These are phyloP conservation scores for Balakata baccata DNA, from an alignment of 345 rosid species.

Conservation along the genomic window DNA sequence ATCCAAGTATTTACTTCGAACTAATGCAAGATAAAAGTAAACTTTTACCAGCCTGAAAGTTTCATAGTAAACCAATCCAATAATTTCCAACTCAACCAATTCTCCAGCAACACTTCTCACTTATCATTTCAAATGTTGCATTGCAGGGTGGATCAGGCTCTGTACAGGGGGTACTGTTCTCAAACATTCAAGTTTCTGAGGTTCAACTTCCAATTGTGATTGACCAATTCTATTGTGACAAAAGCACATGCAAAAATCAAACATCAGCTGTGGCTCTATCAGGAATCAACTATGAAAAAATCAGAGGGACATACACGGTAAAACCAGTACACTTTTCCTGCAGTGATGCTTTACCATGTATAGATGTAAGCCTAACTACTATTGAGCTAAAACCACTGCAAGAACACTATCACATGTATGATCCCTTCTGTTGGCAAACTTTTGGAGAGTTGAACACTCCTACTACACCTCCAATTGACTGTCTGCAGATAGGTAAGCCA, in stretches of 20 bases:
- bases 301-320: conserved; percentile 85
- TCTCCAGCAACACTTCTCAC: conserved; percentile 9
- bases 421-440: conserved; percentile 94
- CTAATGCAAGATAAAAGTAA: neutral
- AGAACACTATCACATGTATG: conserved; percentile 63
- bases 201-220: conserved; percentile 89
- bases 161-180: conserved; percentile 79
- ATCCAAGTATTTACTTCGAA: neutral
- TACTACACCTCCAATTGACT: conserved; percentile 76
- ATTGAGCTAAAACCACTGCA: conserved; percentile 72
- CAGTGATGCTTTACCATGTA: conserved; percentile 79
- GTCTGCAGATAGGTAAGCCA: conserved; percentile 86
- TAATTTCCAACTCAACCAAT: neutral
- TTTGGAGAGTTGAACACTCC: conserved; percentile 77
- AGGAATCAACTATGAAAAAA: conserved; percentile 79
- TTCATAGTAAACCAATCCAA: neutral
- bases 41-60: neutral
- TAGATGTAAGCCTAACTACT: conserved; percentile 64
- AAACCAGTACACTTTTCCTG: conserved; percentile 91
- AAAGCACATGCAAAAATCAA: conserved; percentile 64
- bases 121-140: conserved; percentile 13
- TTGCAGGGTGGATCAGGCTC: conserved; percentile 95
- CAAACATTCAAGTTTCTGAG: conserved; percentile 84
- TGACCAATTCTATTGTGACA: conserved; percentile 90
- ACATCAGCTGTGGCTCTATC: conserved; percentile 77